Evolutionary conservation across 1,139 yeast genomes (phyloP), one percentile per base, ranked within the genome.

Genomic region (Pichia sp.): DNA sequence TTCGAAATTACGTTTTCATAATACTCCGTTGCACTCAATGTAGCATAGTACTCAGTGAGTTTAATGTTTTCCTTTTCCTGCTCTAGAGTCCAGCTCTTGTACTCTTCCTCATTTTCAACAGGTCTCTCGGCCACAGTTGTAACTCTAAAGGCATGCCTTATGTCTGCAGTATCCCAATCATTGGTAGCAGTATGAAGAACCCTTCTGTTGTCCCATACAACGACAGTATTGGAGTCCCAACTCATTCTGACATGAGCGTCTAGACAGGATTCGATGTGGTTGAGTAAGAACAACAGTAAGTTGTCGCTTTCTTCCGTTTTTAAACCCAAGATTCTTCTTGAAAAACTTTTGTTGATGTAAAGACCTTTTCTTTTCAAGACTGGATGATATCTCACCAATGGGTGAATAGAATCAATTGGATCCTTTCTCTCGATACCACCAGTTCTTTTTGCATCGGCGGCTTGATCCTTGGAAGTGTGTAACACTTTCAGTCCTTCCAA

Each of bases 151-250:
- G 83, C 85, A 55, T 81, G 86, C 62, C 90, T 73, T 42, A 72
- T 67, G 27, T 69, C 72, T n/a, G 69, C 68, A 43, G 69, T 72
- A 34, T 55, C 57, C 80, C 83, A 80, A 59, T 81, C 87, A 44
- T 77, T 66, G 40, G 77, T 66, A 11, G 87, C 86, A 31, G 80
- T 66, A 59, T 82, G 88, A 37, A 73, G 64, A 29, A 77, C 75
- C 52, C 81, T 67, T 61, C 88, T 71, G 65, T 82, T 81, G 56
- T 82, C 88, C 85, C 87, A 83, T 28, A 80, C 63, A 27, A 79
- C 86, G 33, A 83, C 81, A 9, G 86, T 76, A 41, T 72, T 67
- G 32, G 72, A 72, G 52, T 72, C 74, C 80, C 83, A 80, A 49
- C 63, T 64, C 48, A 77, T 76, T 49, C 85, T 70, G 29, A 77